These are phyloP conservation scores for Pneumocystis canis DNA, from an alignment of 1,139 yeast genomes.

Conservation along the genomic window DNA sequence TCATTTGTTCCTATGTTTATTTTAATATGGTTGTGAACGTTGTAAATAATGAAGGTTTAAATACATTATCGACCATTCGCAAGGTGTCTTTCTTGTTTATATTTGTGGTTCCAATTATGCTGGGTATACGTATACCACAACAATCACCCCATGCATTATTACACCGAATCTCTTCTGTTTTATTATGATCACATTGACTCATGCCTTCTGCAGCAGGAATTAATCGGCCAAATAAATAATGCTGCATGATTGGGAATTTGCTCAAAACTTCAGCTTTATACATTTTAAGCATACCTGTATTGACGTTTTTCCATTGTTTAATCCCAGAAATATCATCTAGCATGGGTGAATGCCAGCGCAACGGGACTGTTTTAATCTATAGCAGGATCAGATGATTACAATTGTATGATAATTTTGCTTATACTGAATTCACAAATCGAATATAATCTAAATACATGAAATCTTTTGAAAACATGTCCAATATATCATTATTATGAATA, in stretches of 20 bases:
- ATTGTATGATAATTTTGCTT: neutral
- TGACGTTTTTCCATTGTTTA: constrained; percentile 47
- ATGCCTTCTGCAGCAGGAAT: constrained; percentile 15
- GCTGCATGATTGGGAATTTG: constrained; percentile 86
- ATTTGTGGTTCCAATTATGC: constrained; percentile 72
- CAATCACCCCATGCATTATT: constrained; percentile 79
- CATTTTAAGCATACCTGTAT: constrained; percentile 90
- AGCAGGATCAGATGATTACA: neutral
- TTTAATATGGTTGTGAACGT: neutral
- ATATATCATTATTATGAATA: constrained; percentile 71
- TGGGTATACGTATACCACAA: constrained; percentile 91
- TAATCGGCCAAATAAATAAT: constrained; percentile 65
- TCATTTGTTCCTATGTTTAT: neutral
- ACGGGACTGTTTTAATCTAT: constrained; percentile 56
- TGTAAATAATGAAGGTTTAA: neutral
- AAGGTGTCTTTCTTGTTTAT: constrained; percentile 1
- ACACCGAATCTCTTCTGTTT: neutral
- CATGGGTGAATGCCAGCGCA: constrained; percentile 97
- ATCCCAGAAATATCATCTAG: constrained; percentile 91
- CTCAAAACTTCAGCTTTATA: constrained; percentile 80
- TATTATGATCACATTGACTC: constrained; percentile 20
- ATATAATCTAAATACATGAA: constrained; percentile 83
- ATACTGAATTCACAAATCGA: constrained; percentile 46
- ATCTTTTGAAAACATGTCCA: constrained; percentile 59
- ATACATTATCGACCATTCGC: neutral